Conservation (phyloP, 768 basidiomycete species). For the Suillus fuscotomentosus region DNA sequence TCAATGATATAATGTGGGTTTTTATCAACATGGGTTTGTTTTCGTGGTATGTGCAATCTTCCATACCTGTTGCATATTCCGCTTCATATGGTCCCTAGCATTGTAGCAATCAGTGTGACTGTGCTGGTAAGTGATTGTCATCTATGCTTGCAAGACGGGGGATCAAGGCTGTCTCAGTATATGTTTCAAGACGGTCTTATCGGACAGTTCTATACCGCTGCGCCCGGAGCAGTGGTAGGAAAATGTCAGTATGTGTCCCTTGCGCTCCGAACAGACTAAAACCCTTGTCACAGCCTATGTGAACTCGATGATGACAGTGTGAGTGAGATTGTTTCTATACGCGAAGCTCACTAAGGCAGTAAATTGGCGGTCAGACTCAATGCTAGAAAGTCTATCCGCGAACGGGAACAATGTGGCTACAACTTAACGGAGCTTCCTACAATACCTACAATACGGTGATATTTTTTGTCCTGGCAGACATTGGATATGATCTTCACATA, state of each 20-base stretch:
- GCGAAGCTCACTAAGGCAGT: not conserved
- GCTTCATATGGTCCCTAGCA: constrained; percentile 1
- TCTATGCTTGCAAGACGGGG: not conserved
- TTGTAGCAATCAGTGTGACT: constrained; percentile 7
- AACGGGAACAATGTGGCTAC: constrained; percentile 3
- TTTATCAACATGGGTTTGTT: constrained; percentile 21
- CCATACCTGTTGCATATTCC: not conserved
- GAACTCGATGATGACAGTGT: constrained; percentile 26
- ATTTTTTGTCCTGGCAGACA: not conserved
- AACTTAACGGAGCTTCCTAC: constrained; percentile 19
- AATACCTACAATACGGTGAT: constrained; percentile 13
- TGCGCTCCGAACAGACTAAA: not conserved
- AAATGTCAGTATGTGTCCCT: constrained; percentile 14
- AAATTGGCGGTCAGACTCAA: constrained; percentile 3
- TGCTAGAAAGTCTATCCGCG: constrained; percentile 15
- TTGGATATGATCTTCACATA: not conserved
- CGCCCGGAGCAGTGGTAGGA: constrained; percentile 12
- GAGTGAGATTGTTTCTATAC: constrained; percentile 1
- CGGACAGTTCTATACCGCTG: constrained; percentile 9
- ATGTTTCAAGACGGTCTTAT: constrained; percentile 9
- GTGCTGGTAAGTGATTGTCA: constrained; percentile 10
- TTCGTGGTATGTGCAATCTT: constrained; percentile 13
- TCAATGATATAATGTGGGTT: constrained; percentile 14
- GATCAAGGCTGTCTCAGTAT: constrained; percentile 10
- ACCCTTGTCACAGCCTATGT: constrained; percentile 12